Evolutionary conservation across 495 filamentous ascomycete genomes (phyloP), one percentile per base, ranked within the genome.

Genomic region (Daldinia decipiens): DNA sequence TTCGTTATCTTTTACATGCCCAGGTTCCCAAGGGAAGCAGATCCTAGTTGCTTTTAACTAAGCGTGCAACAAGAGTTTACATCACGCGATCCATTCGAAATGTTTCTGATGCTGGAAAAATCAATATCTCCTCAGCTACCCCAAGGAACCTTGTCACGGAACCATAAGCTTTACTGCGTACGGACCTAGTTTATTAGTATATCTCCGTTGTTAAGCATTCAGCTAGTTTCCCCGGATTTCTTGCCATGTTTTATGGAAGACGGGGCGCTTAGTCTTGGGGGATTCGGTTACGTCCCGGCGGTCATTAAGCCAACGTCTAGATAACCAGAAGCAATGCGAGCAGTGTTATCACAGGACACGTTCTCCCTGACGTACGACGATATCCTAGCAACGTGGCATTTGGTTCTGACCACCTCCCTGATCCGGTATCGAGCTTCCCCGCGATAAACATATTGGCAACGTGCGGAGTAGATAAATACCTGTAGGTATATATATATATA

Each of bases 371-470:
- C 39, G 17, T 38, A 29, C 51, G 58, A 61, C 19, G 47, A 40
- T 40, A 65, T 57, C 56, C 38, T 36, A n/a, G 52, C 8, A 68
- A n/a, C 56, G 29, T 53, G 34, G 51, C 24, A 62, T 68, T 47
- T 61, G 11, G n/a, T 21, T 50, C 57, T 19, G 32, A 58, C 60
- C 50, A 68, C 70, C 70, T 73, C 70, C 65, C 61, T 57, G 39
- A 62, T 65, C 39, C 26, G 43, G 70, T 53, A 65, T 59, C 53
- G 38, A 64, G 60, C 59, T 68, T 65, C 70, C 69, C 65, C 60
- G 56, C 70, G 59, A 65, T 58, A 65, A 52, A 52, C 64, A 47
- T 9, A 26, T 34, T 17, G 21, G 17, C 12, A 24, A 15, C 13
- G 53, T 72, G 60, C 65, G 65, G 64, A 72, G 70, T 55, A 72